Evolutionary conservation across 2,329 filamentous ascomycete genomes (phyloP).

Genomic region (Aspergillus pseudonomiae): DNA sequence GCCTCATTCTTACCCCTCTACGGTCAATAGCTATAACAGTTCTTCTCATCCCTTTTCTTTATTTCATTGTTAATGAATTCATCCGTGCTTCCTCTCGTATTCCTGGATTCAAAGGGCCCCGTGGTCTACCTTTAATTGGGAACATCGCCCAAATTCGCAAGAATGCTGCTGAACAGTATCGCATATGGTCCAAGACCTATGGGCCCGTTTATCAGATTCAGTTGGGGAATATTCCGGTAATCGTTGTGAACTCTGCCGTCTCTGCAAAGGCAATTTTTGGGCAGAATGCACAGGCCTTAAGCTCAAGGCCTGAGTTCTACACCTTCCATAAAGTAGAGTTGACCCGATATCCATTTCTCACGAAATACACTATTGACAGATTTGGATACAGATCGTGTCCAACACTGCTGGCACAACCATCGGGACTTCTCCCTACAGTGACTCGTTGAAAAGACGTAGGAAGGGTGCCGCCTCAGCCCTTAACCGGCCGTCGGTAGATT

Average conservation of each 20-base stretch:
- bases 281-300: conserved; percentile 57
- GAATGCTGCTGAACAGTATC: conserved; percentile 61
- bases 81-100: conserved; percentile 51
- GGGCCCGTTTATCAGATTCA: conserved; percentile 61
- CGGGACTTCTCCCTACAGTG: conserved; percentile 68
- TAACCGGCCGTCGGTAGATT: conserved; percentile 66
- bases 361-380: background rate
- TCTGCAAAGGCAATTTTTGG: conserved; percentile 56
- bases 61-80: conserved; percentile 55
- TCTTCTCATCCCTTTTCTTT: conserved; percentile 43
- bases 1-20: conserved; percentile 22
- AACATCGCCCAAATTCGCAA: conserved; percentile 59
- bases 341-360: background rate
- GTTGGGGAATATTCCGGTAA: conserved; percentile 59
- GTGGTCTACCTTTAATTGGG: conserved; percentile 57
- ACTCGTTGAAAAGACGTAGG: conserved; percentile 64
- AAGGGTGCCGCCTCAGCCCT: conserved; percentile 68
- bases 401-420: conserved; percentile 70
- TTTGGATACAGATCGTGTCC: conserved; percentile 55
- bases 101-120: conserved; percentile 52
- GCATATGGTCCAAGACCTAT: conserved; percentile 55
- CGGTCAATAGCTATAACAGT: conserved; percentile 24
- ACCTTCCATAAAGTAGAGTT: conserved; percentile 59
- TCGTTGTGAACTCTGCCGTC: conserved; percentile 59
- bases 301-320: conserved; percentile 61